These are phyloP conservation scores for Stentor roeselii DNA, from an alignment of 73 alveolate species.

Conservation along the genomic window DNA sequence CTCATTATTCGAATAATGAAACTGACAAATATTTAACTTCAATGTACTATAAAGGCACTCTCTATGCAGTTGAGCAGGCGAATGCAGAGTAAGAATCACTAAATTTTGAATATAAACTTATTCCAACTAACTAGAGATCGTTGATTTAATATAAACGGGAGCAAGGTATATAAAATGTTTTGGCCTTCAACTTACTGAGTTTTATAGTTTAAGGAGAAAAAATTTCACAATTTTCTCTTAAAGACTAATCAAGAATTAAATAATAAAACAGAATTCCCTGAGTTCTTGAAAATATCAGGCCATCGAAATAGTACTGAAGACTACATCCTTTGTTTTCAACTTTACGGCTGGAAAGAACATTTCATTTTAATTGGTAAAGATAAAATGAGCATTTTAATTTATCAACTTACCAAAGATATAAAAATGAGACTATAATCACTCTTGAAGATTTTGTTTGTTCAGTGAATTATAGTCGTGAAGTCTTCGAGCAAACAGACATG, in stretches of 20 bases:
- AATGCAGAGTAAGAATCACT: neutral
- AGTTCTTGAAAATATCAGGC: neutral
- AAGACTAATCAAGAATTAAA: neutral
- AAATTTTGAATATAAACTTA: neutral
- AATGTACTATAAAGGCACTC: neutral
- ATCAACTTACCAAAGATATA: too few species aligned
- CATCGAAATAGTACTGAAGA: neutral
- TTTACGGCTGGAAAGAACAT: too few species aligned
- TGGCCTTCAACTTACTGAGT: neutral
- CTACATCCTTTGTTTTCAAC: too few species aligned
- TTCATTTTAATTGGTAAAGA: too few species aligned
- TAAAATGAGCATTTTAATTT: too few species aligned
- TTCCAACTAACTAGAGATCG: neutral
- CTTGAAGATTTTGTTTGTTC: too few species aligned
- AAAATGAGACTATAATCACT: too few species aligned
- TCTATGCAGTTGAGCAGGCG: neutral
- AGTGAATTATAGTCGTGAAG: too few species aligned
- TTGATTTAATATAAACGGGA: neutral
- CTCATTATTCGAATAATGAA: neutral
- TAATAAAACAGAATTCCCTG: neutral
- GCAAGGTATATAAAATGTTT: too few species aligned
- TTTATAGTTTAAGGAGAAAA: neutral
- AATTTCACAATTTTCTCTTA: neutral
- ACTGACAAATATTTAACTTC: neutral
- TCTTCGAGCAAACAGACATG: too few species aligned